Percentiles rank a stretch among this genome's conserved stretches.
Conservation (phyloP, 2,329 filamentous ascomycete species). For the Cryphonectria carpinicola region DNA sequence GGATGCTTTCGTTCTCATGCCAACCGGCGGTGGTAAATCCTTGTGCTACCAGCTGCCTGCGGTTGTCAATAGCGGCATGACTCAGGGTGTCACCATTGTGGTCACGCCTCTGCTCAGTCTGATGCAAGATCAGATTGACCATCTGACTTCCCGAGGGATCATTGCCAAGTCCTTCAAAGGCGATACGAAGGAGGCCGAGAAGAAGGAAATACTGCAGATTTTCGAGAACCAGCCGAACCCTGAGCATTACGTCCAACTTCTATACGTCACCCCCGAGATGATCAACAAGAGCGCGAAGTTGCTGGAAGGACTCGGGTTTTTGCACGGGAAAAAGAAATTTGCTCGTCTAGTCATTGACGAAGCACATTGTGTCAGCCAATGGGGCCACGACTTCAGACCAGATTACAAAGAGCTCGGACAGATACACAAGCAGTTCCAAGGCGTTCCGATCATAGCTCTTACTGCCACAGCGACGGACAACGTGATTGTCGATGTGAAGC, state of each 20-base stretch:
- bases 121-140: slow-evolving; percentile 95
- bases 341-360: slow-evolving; percentile 96
- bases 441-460: slow-evolving; percentile 89
- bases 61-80: slow-evolving; percentile 78
- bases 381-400: slow-evolving; percentile 96
- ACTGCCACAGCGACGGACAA: slow-evolving; percentile 95
- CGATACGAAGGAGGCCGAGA: slow-evolving; percentile 67
- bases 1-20: slow-evolving; percentile 96
- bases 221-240: slow-evolving; percentile 63
- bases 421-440: slow-evolving; percentile 71
- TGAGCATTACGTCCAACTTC: slow-evolving; percentile 78
- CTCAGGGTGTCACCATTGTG: slow-evolving; percentile 85
- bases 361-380: slow-evolving; percentile 99
- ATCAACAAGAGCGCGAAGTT: slow-evolving; percentile 79
- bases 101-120: slow-evolving; percentile 93
- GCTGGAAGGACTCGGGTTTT: slow-evolving; percentile 63
- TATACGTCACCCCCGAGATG: slow-evolving; percentile 98
- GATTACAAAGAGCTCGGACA: slow-evolving; percentile 89
- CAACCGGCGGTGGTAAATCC: slow-evolving; percentile 95
- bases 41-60: slow-evolving; percentile 95
- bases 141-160: slow-evolving; percentile 75
- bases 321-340: slow-evolving; percentile 74
- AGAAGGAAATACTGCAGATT: slow-evolving; percentile 66
- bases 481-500: slow-evolving; percentile 88
- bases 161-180: slow-evolving; percentile 83